Evolutionary conservation across 805 yeast genomes (phyloP).

Genomic region (Clavispora carvajalis): DNA sequence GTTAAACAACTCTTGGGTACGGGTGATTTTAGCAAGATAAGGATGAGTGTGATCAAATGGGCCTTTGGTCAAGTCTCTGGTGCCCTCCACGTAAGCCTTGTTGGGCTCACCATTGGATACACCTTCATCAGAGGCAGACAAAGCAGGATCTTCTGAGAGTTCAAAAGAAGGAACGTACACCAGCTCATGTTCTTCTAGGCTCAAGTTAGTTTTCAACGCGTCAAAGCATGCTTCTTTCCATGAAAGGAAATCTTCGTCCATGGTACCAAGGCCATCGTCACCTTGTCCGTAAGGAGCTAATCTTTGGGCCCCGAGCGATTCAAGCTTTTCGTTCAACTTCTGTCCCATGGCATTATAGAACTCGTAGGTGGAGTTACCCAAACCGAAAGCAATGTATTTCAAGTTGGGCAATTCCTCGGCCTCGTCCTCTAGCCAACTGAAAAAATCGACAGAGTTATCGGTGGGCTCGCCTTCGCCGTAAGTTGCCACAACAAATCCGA

Average conservation of each 20-base stretch:
- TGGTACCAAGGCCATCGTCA: conserved; percentile 91
- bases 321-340: conserved; percentile 47
- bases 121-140: conserved; percentile 25
- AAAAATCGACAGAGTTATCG: conserved; percentile 82
- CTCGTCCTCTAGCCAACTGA: conserved; percentile 56
- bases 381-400: conserved; percentile 75
- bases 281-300: conserved; percentile 84
- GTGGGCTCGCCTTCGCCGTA: conserved; percentile 99
- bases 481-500: conserved; percentile 74
- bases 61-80: conserved; percentile 44
- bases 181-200: conserved; percentile 75
- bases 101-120: conserved; percentile 77
- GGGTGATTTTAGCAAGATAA: conserved; percentile 61
- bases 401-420: conserved; percentile 51
- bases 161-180: conserved; percentile 67
- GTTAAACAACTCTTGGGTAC: conserved; percentile 66
- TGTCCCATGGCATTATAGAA: conserved; percentile 81
- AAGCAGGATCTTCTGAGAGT: conserved; percentile 31
- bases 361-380: conserved; percentile 94
- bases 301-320: conserved; percentile 63
- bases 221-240: conserved; percentile 86
- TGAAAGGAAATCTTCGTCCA: conserved; percentile 89
- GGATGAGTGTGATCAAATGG: conserved; percentile 85
- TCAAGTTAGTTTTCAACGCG: conserved; percentile 54
- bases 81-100: conserved; percentile 31